Evolutionary conservation across 345 rosid species (phyloP), one percentile per base, ranked within the genome.

Genomic region (Clausena lansium): DNA sequence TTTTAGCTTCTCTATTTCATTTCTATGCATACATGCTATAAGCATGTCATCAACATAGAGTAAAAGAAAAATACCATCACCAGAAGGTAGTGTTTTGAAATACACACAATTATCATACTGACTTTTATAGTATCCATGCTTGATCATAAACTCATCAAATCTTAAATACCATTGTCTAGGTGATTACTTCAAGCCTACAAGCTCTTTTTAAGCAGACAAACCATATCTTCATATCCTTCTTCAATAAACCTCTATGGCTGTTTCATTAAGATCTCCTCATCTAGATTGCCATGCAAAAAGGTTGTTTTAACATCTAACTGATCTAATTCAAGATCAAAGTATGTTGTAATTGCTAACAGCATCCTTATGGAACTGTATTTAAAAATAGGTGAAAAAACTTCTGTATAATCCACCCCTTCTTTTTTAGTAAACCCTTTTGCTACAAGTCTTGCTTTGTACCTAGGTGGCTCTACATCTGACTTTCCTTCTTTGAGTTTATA

Each of bases 281-380:
- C 25, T 17, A 19, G 10, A 7, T 55, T 7, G 0, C 24, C 3
- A 20, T 55, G 24, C 2, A 55, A 7, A 8, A 55, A 55, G n/a
- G 9, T 1, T 0, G 10, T 0, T 7, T 55, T 55, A 20, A 55
- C n/a, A 55, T 5, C 25, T 3, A 55, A 15, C 22, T 55, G 25
- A 2, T 22, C 25, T 5, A 55, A 55, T 55, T 20, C 60, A 4
- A 55, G 24, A 19, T 55, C 11, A 22, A 55, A 19, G 7, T 4
- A 6, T 1, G 8, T 0, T 0, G 0, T 2, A 0, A 22, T 6
- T 1, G 25, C 60, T 7, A 55, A 6, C 2, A 20, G 1, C 0
- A 55, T 1, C 9, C 60, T 55, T 5, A 22, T 55, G 0, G 3
- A 55, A 2, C 8, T 19, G 24, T 7, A 25, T 2, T 55, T 7